A percentile compares a stretch with the other conserved stretches of the same genome.
Conservation (phyloP, 2,329 filamentous ascomycete species). For the Neonectria neomacrospora region DNA sequence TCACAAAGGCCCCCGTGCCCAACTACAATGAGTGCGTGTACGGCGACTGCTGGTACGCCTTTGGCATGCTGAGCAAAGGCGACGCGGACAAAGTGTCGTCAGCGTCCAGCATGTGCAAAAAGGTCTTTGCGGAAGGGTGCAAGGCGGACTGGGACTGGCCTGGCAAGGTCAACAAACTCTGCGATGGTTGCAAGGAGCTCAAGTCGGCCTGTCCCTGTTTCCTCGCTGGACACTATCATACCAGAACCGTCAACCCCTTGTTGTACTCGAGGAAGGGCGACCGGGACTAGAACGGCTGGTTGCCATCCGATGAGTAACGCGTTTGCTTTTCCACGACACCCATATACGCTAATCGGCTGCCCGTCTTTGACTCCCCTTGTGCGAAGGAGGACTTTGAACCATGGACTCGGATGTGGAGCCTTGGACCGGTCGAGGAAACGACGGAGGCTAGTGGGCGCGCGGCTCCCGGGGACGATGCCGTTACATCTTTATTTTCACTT, state of each 20-base stretch:
- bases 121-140: conserved; percentile 17
- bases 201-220: conserved; percentile 32
- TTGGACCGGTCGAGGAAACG: conserved; percentile 6
- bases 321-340: background rate
- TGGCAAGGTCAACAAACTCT: conserved; percentile 23
- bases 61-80: conserved; percentile 14
- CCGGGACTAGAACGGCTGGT: background rate
- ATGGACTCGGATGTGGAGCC: conserved; percentile 18
- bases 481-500: conserved; percentile 27
- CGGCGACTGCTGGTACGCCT: conserved; percentile 31
- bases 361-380: background rate
- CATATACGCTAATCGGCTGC: background rate
- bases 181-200: conserved; percentile 26
- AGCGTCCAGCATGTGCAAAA: conserved; percentile 20
- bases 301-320: background rate
- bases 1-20: conserved; percentile 13
- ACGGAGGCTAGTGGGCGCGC: conserved; percentile 9
- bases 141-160: conserved; percentile 15
- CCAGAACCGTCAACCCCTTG: conserved; percentile 16
- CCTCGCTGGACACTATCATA: conserved; percentile 28
- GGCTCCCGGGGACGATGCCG: conserved; percentile 14
- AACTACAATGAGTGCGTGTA: conserved; percentile 15
- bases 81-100: conserved; percentile 1
- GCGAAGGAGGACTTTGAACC: conserved; percentile 1
- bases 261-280: conserved; percentile 14